Percentiles rank a stretch among this genome's conserved stretches.
Evolutionary conservation across 495 filamentous ascomycete genomes (phyloP).

Genomic region (Tuber borchii): DNA sequence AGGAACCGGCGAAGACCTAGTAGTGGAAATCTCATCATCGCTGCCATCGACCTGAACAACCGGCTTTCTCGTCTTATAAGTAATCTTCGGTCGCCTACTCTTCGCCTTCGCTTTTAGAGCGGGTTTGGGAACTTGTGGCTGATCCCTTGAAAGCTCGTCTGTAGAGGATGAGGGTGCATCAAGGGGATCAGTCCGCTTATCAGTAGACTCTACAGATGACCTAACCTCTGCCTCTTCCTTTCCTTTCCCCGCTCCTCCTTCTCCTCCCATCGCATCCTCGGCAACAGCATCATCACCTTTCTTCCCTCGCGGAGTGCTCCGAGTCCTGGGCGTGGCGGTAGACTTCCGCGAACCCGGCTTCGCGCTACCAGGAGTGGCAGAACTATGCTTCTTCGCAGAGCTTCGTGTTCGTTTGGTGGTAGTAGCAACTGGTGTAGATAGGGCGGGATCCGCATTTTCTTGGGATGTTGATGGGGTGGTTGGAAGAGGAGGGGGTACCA

Average conservation of each 20-base stretch:
- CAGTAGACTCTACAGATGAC: neutral
- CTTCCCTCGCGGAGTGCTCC: neutral
- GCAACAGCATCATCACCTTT: neutral
- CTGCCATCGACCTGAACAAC: neutral
- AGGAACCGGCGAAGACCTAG: conserved; percentile 26
- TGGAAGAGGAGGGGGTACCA: neutral
- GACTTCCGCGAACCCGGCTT: neutral
- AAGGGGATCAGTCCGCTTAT: conserved; percentile 10
- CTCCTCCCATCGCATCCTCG: neutral
- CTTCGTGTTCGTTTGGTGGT: neutral
- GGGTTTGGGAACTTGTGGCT: conserved; percentile 3
- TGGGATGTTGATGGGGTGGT: neutral
- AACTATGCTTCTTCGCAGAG: neutral
- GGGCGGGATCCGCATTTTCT: neutral
- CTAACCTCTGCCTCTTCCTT: neutral
- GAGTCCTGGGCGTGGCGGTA: neutral
- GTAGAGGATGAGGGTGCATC: conserved; percentile 6
- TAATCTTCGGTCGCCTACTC: conserved; percentile 25
- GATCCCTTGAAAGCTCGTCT: conserved; percentile 17
- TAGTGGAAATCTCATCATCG: conserved; percentile 25
- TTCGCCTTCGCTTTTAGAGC: conserved; percentile 20
- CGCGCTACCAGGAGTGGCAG: neutral
- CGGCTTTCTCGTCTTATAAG: conserved; percentile 29
- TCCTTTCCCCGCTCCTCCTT: neutral
- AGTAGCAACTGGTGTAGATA: neutral